These are phyloP conservation scores for Patellifolia procumbens DNA, from an alignment of 179 eudicot species.

Conservation along the genomic window DNA sequence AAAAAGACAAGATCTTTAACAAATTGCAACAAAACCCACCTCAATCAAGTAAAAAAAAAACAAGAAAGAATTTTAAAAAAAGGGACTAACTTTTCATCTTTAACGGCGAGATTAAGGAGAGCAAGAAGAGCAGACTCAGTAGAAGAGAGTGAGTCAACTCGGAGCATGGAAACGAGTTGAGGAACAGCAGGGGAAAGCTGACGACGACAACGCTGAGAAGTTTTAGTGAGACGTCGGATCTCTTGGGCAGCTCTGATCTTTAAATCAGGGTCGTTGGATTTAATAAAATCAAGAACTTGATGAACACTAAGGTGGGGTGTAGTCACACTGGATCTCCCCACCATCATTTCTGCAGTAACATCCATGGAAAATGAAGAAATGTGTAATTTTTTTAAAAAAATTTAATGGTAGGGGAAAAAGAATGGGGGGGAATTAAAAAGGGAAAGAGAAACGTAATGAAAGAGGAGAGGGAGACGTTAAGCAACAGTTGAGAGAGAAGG, in stretches of 20 bases:
- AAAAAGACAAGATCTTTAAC: constrained; percentile 16
- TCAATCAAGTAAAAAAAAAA: too few species aligned
- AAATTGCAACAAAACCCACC: constrained; percentile 11
- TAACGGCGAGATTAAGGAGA: constrained; percentile 92
- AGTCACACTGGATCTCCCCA: constrained; percentile 13
- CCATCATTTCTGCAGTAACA: background rate
- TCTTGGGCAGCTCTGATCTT: constrained; percentile 73
- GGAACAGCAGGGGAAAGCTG: constrained; percentile 64
- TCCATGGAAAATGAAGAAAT: too few species aligned
- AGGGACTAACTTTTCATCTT: constrained; percentile 71
- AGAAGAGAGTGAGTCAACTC: constrained; percentile 42
- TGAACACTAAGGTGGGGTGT: constrained; percentile 37
- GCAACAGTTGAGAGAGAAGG: constrained; percentile 37
- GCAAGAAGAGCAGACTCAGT: constrained; percentile 87
- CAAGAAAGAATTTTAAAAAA: constrained; percentile 8
- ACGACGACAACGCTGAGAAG: constrained; percentile 80
- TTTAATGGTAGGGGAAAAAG: too few species aligned
- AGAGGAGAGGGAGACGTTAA: constrained; percentile 35
- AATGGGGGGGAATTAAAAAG: background rate
- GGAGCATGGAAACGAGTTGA: constrained; percentile 84
- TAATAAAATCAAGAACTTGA: constrained; percentile 52
- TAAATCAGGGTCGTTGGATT: constrained; percentile 48
- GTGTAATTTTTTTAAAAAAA: too few species aligned
- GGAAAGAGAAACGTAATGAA: constrained; percentile 29
- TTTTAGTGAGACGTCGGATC: constrained; percentile 91